Conservation (phyloP, 2,329 filamentous ascomycete genomes). For the Chaetomiaceae sp. region DNA sequence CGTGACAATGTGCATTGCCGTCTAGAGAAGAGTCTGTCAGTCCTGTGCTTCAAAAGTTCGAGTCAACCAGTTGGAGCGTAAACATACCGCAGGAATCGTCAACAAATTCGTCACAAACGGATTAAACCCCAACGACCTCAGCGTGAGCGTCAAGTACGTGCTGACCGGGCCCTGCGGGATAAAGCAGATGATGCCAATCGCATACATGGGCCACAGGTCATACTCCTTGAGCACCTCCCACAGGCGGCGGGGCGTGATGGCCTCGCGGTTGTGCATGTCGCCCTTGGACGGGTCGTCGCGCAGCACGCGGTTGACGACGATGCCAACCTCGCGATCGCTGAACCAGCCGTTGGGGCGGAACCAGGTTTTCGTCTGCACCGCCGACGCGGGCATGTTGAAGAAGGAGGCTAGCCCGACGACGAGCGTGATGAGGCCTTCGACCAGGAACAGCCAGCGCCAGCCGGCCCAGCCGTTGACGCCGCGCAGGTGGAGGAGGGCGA, state of each 20-base stretch:
- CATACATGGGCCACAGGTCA: conserved; percentile 53
- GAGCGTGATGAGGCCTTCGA: conserved; percentile 53
- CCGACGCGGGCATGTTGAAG: conserved; percentile 49
- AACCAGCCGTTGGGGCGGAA: conserved; percentile 53
- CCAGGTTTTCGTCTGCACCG: conserved; percentile 46
- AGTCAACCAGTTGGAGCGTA: conserved; percentile 16
- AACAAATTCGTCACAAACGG: conserved; percentile 54
- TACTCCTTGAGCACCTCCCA: conserved; percentile 51
- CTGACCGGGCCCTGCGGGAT: conserved; percentile 45
- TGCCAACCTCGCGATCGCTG: conserved; percentile 50
- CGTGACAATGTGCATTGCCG: conserved; percentile 47
- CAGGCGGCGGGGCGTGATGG: conserved; percentile 44
- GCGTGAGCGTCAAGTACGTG: conserved; percentile 49
- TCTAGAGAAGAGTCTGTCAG: conserved; percentile 24
- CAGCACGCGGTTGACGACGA: conserved; percentile 53
- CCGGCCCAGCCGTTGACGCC: conserved; percentile 36
- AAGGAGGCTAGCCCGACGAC: conserved; percentile 46
- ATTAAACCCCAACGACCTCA: conserved; percentile 47
- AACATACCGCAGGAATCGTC: conserved; percentile 47
- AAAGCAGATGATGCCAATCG: conserved; percentile 44
- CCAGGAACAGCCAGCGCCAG: conserved; percentile 49
- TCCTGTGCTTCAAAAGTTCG: background rate
- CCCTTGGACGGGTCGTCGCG: conserved; percentile 57
- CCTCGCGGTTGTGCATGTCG: conserved; percentile 55
- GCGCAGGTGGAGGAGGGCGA: conserved; percentile 35